phyloP scores from a whole-genome alignment of 352 stramenopile species.

The Pythium phragmitis region DNA sequence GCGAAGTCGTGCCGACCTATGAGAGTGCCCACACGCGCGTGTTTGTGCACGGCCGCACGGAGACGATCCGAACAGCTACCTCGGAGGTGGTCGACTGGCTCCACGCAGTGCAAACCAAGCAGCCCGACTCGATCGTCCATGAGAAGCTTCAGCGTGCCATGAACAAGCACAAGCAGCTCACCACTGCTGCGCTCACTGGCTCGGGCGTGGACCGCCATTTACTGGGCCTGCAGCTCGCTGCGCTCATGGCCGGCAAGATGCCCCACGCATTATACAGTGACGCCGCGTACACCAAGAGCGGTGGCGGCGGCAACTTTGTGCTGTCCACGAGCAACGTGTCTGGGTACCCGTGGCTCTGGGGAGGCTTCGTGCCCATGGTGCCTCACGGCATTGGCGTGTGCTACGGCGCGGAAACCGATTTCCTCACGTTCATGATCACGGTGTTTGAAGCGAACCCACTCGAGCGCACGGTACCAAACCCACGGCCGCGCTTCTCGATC shows the following conservation, averaged over 20 bases:
- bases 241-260: slow-evolving; percentile 66
- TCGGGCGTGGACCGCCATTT: slow-evolving; percentile 90
- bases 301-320: slow-evolving; percentile 87
- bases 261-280: slow-evolving; percentile 85
- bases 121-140: slow-evolving; percentile 34
- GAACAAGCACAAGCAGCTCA: slow-evolving; percentile 85
- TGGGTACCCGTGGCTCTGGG: slow-evolving; percentile 94
- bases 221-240: slow-evolving; percentile 88
- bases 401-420: slow-evolving; percentile 91
- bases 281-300: slow-evolving; percentile 74
- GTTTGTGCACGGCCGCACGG: slow-evolving; percentile 93
- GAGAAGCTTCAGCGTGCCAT: slow-evolving; percentile 80
- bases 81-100: slow-evolving; percentile 80
- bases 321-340: slow-evolving; percentile 95
- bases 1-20: slow-evolving; percentile 90
- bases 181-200: slow-evolving; percentile 61
- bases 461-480: slow-evolving; percentile 21
- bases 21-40: slow-evolving; percentile 93
- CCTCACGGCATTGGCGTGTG: slow-evolving; percentile 91
- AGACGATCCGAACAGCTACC: slow-evolving; percentile 81
- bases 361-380: slow-evolving; percentile 92
- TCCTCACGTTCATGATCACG: slow-evolving; percentile 92
- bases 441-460: slow-evolving; percentile 57
- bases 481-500: slow-evolving; percentile 34
- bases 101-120: slow-evolving; percentile 46